These are phyloP conservation scores for Fraxinus dipetala DNA, from an alignment of 305 asterid genomes.

Conservation along the genomic window DNA sequence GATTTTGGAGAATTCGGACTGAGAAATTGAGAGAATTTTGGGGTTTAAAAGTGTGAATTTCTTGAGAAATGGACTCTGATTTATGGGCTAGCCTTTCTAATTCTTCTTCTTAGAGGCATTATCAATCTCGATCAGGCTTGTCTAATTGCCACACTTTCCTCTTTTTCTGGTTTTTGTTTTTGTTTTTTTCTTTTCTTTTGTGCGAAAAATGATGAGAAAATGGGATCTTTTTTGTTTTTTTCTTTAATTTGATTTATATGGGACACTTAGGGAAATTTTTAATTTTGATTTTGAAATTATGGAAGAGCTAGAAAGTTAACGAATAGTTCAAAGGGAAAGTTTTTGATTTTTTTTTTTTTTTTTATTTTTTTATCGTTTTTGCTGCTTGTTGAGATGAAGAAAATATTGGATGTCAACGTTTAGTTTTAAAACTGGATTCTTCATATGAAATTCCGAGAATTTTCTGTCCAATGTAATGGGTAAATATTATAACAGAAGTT, in stretches of 20 bases:
- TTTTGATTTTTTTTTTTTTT: not conserved
- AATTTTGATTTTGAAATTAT: not conserved
- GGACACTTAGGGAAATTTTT: not conserved
- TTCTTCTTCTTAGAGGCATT: slow-evolving; percentile 46
- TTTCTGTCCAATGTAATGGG: not conserved
- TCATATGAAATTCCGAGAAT: not conserved
- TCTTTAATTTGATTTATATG: not conserved
- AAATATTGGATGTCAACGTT: not conserved
- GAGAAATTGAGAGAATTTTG: slow-evolving; percentile 8
- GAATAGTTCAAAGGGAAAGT: not conserved
- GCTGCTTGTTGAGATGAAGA: not conserved
- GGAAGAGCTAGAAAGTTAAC: not conserved
- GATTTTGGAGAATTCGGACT: not conserved
- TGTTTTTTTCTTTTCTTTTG: too few species aligned
- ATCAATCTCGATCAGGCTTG: slow-evolving; percentile 67
- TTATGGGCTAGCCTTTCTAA: slow-evolving; percentile 58
- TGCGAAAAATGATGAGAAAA: not conserved
- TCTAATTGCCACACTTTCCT: not conserved
- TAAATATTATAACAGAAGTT: not conserved
- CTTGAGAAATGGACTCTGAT: slow-evolving; percentile 61
- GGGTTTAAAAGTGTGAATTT: not conserved
- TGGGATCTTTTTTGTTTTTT: not conserved
- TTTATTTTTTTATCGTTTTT: too few species aligned
- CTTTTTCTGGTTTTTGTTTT: not conserved
- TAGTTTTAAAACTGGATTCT: not conserved